Percentiles rank a stretch among this genome's conserved stretches.
These are phyloP conservation scores for Pelargonium nanum DNA, from an alignment of 345 rosid genomes.

Conservation along the genomic window DNA sequence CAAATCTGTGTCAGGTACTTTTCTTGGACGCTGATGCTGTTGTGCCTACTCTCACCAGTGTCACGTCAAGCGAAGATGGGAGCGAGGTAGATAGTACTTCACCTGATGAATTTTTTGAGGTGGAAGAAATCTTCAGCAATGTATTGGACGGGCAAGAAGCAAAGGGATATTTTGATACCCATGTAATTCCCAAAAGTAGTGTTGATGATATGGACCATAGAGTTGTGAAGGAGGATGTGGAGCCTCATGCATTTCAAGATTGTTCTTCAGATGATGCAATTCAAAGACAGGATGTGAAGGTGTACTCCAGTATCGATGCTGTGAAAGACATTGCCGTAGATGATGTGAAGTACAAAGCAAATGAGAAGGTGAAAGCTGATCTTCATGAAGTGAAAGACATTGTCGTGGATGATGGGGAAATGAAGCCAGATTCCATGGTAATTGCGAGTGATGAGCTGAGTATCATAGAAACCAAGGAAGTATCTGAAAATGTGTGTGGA, in stretches of 20 bases:
- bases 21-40: conserved; percentile 67
- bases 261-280: conserved; percentile 63
- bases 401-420: conserved; percentile 60
- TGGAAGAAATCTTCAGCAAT: conserved; percentile 85
- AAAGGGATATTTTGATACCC: conserved; percentile 34
- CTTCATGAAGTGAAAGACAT: conserved; percentile 71
- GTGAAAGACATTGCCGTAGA: conserved; percentile 91
- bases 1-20: conserved; percentile 75
- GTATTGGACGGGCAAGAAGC: conserved; percentile 52
- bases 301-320: conserved; percentile 38
- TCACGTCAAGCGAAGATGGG: conserved; percentile 42
- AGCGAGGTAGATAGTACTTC: conserved; percentile 56
- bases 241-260: conserved; percentile 56
- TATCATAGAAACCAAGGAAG: conserved; percentile 26
- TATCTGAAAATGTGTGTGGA: conserved; percentile 24
- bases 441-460: conserved; percentile 24
- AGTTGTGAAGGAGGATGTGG: conserved; percentile 61
- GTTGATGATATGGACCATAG: conserved; percentile 32
- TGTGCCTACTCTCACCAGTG: conserved; percentile 47
- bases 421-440: conserved; percentile 20
- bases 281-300: conserved; percentile 35
- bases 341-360: conserved; percentile 68
- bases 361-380: conserved; percentile 39
- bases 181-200: conserved; percentile 20
- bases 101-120: conserved; percentile 96